Percentiles rank a stretch among this genome's conserved stretches.
Evolutionary conservation across 176 grass and related monocot species (phyloP).

Genomic region (Oryza meyeriana): DNA sequence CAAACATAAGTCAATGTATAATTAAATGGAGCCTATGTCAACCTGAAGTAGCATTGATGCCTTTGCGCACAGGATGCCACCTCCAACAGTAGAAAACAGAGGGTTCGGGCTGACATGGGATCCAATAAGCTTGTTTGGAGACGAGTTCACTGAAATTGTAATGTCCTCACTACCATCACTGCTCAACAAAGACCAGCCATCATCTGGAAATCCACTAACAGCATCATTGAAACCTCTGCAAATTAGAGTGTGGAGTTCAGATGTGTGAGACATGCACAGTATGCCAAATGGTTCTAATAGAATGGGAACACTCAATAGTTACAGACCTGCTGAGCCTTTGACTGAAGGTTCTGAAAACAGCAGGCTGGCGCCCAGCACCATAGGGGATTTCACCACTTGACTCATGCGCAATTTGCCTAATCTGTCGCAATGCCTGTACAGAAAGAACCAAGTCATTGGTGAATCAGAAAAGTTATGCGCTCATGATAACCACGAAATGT

Average conservation of each 20-base stretch:
- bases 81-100: slow-evolving; percentile 58
- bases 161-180: slow-evolving; percentile 88
- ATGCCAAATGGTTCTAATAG: slow-evolving; percentile 8
- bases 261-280: neutral
- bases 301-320: neutral
- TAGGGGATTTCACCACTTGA: slow-evolving; percentile 84
- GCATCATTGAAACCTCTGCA: slow-evolving; percentile 98
- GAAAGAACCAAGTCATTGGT: neutral
- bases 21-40: neutral
- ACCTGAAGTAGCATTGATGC: slow-evolving; percentile 98
- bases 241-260: slow-evolving; percentile 26
- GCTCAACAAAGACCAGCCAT: slow-evolving; percentile 84
- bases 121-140: slow-evolving; percentile 74
- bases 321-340: slow-evolving; percentile 89
- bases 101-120: slow-evolving; percentile 52
- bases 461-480: neutral
- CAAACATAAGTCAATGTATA: neutral
- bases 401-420: slow-evolving; percentile 84
- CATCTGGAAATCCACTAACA: slow-evolving; percentile 84
- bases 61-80: slow-evolving; percentile 93
- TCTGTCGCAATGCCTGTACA: slow-evolving; percentile 72
- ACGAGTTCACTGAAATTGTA: slow-evolving; percentile 72
- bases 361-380: slow-evolving; percentile 72
- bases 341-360: slow-evolving; percentile 75
- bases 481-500: neutral